phyloP scores from a whole-genome alignment of 495 filamentous ascomycete genomes.

The Talaromyces stipitatus region DNA sequence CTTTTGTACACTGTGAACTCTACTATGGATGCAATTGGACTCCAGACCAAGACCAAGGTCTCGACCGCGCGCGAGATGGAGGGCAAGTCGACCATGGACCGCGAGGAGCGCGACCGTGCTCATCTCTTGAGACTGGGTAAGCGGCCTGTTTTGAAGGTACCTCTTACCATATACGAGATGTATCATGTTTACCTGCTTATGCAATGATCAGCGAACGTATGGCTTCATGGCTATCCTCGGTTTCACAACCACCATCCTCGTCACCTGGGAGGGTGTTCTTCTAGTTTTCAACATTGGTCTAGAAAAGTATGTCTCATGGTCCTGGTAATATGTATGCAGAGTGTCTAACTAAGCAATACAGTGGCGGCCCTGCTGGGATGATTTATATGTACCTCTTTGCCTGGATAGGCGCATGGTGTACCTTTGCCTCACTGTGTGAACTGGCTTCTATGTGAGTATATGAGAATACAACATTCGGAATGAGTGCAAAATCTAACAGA shows the following conservation, averaged over 20 bases:
- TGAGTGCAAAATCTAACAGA: neutral
- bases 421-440: slow-evolving; percentile 27
- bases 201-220: slow-evolving; percentile 31
- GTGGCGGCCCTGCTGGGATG: slow-evolving; percentile 42
- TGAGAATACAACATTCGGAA: slow-evolving; percentile 6
- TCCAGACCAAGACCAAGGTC: neutral
- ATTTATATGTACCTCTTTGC: slow-evolving; percentile 44
- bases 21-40: neutral
- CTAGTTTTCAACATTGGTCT: slow-evolving; percentile 5
- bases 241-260: slow-evolving; percentile 42
- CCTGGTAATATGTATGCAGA: neutral
- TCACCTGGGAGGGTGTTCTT: slow-evolving; percentile 42
- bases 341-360: slow-evolving; percentile 8
- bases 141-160: slow-evolving; percentile 41
- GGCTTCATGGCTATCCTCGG: slow-evolving; percentile 41
- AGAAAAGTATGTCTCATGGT: neutral
- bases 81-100: neutral
- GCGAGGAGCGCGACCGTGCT: slow-evolving; percentile 26
- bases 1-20: neutral
- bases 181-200: neutral
- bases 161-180: neutral
- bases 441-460: slow-evolving; percentile 30
- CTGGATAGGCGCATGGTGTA: slow-evolving; percentile 29
- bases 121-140: slow-evolving; percentile 41
- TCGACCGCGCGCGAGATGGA: neutral